Evolutionary conservation across 1,284 basidiomycete species (phyloP).

Genomic region (Naganishia sp.): DNA sequence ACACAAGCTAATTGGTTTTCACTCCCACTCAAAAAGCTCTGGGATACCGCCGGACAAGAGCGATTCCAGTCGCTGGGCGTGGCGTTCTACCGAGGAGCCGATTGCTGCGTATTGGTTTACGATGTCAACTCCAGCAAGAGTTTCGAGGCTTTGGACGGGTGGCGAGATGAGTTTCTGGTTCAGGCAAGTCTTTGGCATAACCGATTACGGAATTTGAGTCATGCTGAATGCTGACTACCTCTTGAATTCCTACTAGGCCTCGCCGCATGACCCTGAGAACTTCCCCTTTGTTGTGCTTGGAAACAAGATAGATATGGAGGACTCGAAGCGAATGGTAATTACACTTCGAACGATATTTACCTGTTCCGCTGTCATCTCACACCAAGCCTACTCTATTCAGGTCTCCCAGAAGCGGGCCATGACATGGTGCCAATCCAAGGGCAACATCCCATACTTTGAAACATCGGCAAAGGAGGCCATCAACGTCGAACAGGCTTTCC

Average conservation of each 20-base stretch:
- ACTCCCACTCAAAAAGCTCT: conserved; percentile 63
- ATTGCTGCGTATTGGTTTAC: conserved; percentile 98
- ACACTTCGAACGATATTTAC: not conserved
- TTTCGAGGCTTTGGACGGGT: conserved; percentile 93
- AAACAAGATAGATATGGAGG: conserved; percentile 99
- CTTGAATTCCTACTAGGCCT: conserved; percentile 62
- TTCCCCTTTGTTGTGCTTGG: conserved; percentile 98
- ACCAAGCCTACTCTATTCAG: conserved; percentile 54
- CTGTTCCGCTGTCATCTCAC: conserved; percentile 5
- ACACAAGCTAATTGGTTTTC: not conserved
- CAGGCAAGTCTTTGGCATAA: conserved; percentile 55
- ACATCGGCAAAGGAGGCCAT: conserved; percentile 99
- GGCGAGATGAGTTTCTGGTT: conserved; percentile 96
- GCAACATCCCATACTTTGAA: conserved; percentile 99
- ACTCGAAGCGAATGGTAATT: conserved; percentile 92
- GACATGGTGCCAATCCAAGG: conserved; percentile 99
- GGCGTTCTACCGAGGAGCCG: conserved; percentile 98
- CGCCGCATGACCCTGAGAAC: conserved; percentile 97
- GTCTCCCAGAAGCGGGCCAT: conserved; percentile 99
- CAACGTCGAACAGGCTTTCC: conserved; percentile 99
- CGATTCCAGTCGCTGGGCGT: conserved; percentile 98
- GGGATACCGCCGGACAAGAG: conserved; percentile 99
- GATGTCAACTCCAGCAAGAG: conserved; percentile 98
- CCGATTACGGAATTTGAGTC: not conserved
- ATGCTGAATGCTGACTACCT: not conserved